Base-by-base conservation (phyloP, 2,329 filamentous ascomycete genomes). In the Conoideocrella luteorostrata region DNA sequence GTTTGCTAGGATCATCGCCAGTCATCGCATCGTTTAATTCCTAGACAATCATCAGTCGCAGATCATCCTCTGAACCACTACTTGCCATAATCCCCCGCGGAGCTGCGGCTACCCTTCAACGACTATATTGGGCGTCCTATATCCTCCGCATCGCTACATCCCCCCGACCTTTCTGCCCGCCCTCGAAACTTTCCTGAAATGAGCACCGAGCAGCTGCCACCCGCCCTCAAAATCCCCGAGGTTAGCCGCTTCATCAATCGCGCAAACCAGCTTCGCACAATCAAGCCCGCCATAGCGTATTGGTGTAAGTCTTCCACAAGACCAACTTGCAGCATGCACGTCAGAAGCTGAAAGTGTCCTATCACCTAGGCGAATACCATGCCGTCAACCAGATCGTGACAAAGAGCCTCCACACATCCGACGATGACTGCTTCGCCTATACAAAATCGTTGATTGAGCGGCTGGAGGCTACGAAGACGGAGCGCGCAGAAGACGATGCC, bases 371-470 rank as follows among this genome's bases (percentile, higher is more conserved):
- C 63, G 84, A 94, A 59, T 95, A 93, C 65, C 93, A 88, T 74
- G 87, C 93, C 21, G 86, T 95, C 37, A 89, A 97, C 57, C 87
- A 94, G 60, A 94, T 98, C 53, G 80, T 98, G 12, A 74, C 78
- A 41, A 87, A 84, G 60, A 76, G 81, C 35, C 78, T 97, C 32
- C 91, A 97, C 67, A 83, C 77, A 47, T 69, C 75, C 53, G 86
- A 93, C 61, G 76, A 85, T 51, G 89, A 91, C 59, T 84, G 85
- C 56, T 81, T 87, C 56, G 67, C 75, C 50, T 98, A 88, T 65
- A 95, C 91, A 1, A 86, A 82, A 39, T 74, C 74, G 21, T 70
- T 97, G 54, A 93, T 98, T 82, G 90, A 97, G 66, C 89, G 86
- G 67, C 75, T 98, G 53, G 93, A 98, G 66, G 41, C 56, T 4